A percentile compares a stretch with the other conserved stretches of the same genome.
phyloP scores from a whole-genome alignment of 495 filamentous ascomycete genomes.

The Penicillium cinerascens region DNA sequence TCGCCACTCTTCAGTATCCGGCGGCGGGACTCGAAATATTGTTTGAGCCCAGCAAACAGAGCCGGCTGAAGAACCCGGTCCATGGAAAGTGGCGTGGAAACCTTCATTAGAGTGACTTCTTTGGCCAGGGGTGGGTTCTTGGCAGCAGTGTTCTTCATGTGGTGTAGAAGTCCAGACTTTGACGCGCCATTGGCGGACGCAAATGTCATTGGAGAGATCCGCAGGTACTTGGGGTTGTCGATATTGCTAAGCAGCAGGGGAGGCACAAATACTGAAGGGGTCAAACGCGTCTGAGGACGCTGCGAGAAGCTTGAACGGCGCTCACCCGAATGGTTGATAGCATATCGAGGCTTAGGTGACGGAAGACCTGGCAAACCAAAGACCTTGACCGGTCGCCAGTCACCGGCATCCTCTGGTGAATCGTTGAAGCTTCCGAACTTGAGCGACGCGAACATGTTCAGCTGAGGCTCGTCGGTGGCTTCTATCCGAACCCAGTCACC shows the following conservation, averaged over 20 bases:
- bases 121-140: conserved; percentile 80
- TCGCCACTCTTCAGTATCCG: conserved; percentile 82
- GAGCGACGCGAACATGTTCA: conserved; percentile 53
- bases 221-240: conserved; percentile 67
- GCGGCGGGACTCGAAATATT: conserved; percentile 74
- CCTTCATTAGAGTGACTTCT: conserved; percentile 85
- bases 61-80: conserved; percentile 79
- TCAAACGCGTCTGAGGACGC: conserved; percentile 33
- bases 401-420: conserved; percentile 41
- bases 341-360: conserved; percentile 48
- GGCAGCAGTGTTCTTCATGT: conserved; percentile 47
- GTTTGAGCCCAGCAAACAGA: conserved; percentile 78
- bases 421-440: conserved; percentile 46
- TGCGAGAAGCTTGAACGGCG: conserved; percentile 54
- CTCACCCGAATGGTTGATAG: conserved; percentile 44
- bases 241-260: conserved; percentile 85
- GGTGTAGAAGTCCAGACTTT: conserved; percentile 35
- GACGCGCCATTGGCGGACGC: conserved; percentile 28
- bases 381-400: conserved; percentile 77
- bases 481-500: conserved; percentile 96
- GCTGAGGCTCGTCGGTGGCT: conserved; percentile 60
- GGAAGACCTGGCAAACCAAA: conserved; percentile 77
- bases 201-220: conserved; percentile 61
- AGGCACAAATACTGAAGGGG: conserved; percentile 70
- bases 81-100: conserved; percentile 82